Percentiles rank a stretch among this genome's conserved stretches.
phyloP scores from a whole-genome alignment of 2,329 filamentous ascomycete genomes.

The Alternaria solani region DNA sequence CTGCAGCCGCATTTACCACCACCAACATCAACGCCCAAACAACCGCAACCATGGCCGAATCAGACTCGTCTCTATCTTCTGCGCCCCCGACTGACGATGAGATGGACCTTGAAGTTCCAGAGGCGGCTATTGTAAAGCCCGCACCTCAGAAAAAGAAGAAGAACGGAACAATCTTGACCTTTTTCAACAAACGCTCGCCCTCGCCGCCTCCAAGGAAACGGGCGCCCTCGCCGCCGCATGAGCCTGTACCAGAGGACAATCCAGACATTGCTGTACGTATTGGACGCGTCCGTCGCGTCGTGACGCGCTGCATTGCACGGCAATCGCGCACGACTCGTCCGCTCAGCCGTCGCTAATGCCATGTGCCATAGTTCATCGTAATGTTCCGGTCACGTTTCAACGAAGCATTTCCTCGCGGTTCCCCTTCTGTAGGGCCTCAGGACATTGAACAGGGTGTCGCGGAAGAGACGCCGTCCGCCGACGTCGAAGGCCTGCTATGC shows the following conservation, averaged over 20 bases:
- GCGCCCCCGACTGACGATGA: slow-evolving; percentile 68
- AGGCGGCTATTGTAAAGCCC: slow-evolving; percentile 36
- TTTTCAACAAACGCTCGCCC: slow-evolving; percentile 53
- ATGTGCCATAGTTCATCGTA: slow-evolving; percentile 79
- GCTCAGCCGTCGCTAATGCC: slow-evolving; percentile 41
- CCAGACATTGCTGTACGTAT: slow-evolving; percentile 86
- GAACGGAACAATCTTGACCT: slow-evolving; percentile 47
- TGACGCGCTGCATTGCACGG: slow-evolving; percentile 34
- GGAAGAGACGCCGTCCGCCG: slow-evolving; percentile 79
- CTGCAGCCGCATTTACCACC: slow-evolving; percentile 27
- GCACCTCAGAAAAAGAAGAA: slow-evolving; percentile 41
- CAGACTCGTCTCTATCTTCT: slow-evolving; percentile 65
- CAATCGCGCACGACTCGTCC: slow-evolving; percentile 34
- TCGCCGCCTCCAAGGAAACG: slow-evolving; percentile 71
- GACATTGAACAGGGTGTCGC: slow-evolving; percentile 89
- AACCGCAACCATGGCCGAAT: slow-evolving; percentile 60
- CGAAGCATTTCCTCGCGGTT: slow-evolving; percentile 86
- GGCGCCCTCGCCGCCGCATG: slow-evolving; percentile 86
- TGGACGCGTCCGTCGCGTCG: slow-evolving; percentile 50
- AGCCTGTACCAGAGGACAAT: slow-evolving; percentile 89
- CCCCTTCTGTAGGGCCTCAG: slow-evolving; percentile 90
- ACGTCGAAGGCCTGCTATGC: slow-evolving; percentile 88
- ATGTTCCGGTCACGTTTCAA: slow-evolving; percentile 96
- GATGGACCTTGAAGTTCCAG: slow-evolving; percentile 39
- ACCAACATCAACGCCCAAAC: slow-evolving; percentile 27